A percentile compares a stretch with the other conserved stretches of the same genome.
Evolutionary conservation across 179 eudicot species (phyloP).

Genomic region (Spinacia oleracea): DNA sequence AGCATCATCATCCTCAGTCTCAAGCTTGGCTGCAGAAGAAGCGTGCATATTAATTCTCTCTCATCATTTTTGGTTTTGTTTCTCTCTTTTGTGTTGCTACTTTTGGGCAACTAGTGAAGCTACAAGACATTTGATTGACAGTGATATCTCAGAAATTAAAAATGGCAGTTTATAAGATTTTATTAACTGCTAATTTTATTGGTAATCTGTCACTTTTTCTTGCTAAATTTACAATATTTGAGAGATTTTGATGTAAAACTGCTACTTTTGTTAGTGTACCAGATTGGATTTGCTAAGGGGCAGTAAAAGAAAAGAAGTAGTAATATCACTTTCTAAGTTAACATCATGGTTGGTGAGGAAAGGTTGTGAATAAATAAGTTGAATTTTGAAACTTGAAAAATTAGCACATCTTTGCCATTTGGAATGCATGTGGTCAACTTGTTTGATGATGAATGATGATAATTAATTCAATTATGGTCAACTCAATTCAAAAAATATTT

Average conservation of each 20-base stretch:
- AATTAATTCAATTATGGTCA: not conserved
- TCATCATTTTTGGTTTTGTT: conserved; percentile 1
- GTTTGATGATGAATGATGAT: not conserved
- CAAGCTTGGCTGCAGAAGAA: conserved; percentile 28
- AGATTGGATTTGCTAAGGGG: not conserved
- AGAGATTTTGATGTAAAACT: not conserved
- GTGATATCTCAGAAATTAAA: not conserved
- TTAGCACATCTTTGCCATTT: conserved; percentile 21
- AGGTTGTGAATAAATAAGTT: conserved; percentile 1
- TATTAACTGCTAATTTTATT: not conserved
- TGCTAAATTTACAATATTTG: not conserved
- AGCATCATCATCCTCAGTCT: conserved; percentile 51
- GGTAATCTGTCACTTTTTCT: conserved; percentile 15
- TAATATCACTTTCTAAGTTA: conserved; percentile 24
- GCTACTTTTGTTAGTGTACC: not conserved
- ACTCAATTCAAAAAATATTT: not conserved
- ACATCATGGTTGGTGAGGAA: conserved; percentile 24
- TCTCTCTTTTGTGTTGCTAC: conserved; percentile 1
- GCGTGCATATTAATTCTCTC: conserved; percentile 34
- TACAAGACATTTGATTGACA: conserved; percentile 25
- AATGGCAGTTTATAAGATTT: not conserved
- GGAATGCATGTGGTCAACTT: conserved; percentile 10
- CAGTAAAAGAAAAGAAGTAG: conserved; percentile 22
- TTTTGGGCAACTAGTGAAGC: conserved; percentile 22
- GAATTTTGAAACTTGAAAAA: not conserved